These are phyloP conservation scores for Capsicum chinense DNA, from an alignment of 257 asterid species.

Conservation along the genomic window DNA sequence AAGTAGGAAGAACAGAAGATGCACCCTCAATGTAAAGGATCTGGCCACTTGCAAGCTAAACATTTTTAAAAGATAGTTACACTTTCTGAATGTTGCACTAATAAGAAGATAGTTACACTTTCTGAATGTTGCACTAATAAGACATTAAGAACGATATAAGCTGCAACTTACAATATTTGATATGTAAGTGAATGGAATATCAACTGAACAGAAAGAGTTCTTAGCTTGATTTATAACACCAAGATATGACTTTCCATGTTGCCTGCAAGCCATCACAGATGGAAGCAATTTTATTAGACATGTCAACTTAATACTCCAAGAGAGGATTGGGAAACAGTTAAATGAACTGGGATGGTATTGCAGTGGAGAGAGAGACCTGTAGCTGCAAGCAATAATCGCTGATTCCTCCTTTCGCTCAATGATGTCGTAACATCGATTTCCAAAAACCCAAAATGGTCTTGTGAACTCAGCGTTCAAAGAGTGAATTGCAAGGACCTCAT, in stretches of 20 bases:
- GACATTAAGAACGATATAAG: background rate
- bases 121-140: constrained; percentile 18
- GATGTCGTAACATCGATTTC: constrained; percentile 79
- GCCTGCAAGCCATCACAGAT: constrained; percentile 52
- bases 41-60: constrained; percentile 60
- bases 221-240: constrained; percentile 68
- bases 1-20: constrained; percentile 73
- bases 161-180: background rate
- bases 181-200: constrained; percentile 77
- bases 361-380: constrained; percentile 58
- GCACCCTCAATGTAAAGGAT: constrained; percentile 87
- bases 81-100: constrained; percentile 10
- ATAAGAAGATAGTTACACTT: background rate
- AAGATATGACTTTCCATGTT: constrained; percentile 81
- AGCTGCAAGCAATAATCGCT: constrained; percentile 76
- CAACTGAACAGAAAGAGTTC: constrained; percentile 57
- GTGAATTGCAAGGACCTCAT: constrained; percentile 72
- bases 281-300: constrained; percentile 21
- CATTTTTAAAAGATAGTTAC: background rate
- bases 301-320: background rate
- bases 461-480: constrained; percentile 82
- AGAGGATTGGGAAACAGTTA: background rate
- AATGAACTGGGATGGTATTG: background rate
- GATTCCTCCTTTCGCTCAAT: constrained; percentile 50
- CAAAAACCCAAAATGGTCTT: constrained; percentile 89